Evolutionary conservation across 164 flowering plant genomes (phyloP).

Genomic region (Cinnamomum micranthum): DNA sequence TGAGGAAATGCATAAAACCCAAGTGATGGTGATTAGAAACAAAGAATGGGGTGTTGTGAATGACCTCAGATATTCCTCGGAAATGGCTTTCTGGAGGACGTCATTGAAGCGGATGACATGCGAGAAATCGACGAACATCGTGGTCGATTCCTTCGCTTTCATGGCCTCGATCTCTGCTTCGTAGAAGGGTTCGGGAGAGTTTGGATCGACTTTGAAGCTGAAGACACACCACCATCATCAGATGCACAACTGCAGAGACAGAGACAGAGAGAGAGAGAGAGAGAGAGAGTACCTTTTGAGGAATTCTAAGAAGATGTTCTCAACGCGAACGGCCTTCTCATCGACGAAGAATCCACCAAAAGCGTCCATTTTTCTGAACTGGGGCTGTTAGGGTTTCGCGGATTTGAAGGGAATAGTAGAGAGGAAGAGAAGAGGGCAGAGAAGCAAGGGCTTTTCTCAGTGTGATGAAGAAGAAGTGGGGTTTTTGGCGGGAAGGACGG

Average conservation of each 20-base stretch:
- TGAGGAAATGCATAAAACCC: neutral
- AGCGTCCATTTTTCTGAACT: slow-evolving; percentile 21
- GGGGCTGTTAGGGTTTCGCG: neutral
- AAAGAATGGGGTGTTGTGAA: neutral
- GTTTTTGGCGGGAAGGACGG: slow-evolving; percentile 11
- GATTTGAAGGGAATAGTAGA: neutral
- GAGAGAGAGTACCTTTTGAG: slow-evolving; percentile 52
- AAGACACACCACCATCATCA: neutral
- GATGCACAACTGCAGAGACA: neutral
- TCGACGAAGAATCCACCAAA: slow-evolving; percentile 61
- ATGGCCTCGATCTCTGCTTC: slow-evolving; percentile 72
- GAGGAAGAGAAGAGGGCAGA: neutral
- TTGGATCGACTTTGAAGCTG: slow-evolving; percentile 48
- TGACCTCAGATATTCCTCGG: slow-evolving; percentile 79
- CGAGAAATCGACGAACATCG: slow-evolving; percentile 94
- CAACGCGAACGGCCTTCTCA: slow-evolving; percentile 76
- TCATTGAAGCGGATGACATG: slow-evolving; percentile 81
- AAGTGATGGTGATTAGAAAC: neutral
- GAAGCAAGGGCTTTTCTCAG: neutral
- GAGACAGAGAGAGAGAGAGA: neutral
- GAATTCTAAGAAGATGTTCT: slow-evolving; percentile 81
- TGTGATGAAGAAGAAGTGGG: neutral
- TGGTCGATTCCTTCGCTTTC: slow-evolving; percentile 64
- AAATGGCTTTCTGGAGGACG: slow-evolving; percentile 70
- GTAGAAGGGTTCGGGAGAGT: slow-evolving; percentile 44